These are phyloP conservation scores for Henckelia pumila DNA, from an alignment of 257 asterid genomes.

Conservation along the genomic window DNA sequence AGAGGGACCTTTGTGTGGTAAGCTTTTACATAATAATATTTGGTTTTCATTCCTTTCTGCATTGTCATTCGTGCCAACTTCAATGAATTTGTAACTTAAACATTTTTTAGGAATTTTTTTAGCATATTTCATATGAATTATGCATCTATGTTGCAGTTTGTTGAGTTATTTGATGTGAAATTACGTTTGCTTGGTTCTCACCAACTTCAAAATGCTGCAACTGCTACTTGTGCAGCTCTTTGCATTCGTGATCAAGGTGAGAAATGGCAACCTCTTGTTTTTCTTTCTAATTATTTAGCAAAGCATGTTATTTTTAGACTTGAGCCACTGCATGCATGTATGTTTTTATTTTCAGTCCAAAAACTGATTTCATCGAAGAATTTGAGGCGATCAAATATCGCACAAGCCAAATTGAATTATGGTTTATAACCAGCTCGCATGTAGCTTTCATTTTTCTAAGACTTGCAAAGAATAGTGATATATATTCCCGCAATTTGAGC, in stretches of 20 bases:
- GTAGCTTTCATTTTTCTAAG: constrained; percentile 1
- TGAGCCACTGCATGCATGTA: not conserved
- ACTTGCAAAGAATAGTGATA: not conserved
- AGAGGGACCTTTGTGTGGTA: constrained; percentile 31
- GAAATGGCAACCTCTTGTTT: constrained; percentile 15
- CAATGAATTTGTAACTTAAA: constrained; percentile 1
- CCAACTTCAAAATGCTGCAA: constrained; percentile 90
- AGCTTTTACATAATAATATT: constrained; percentile 2
- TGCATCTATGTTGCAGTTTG: constrained; percentile 38
- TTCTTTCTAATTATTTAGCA: constrained; percentile 12
- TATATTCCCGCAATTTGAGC: not conserved
- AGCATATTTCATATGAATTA: constrained; percentile 15
- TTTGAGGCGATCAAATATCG: not conserved
- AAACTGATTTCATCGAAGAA: not conserved
- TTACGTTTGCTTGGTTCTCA: constrained; percentile 75
- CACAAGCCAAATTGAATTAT: not conserved
- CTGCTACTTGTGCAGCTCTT: constrained; percentile 87
- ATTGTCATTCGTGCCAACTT: constrained; percentile 9
- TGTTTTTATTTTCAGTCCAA: not conserved
- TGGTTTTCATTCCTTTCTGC: constrained; percentile 8
- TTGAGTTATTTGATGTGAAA: constrained; percentile 64
- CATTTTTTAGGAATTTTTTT: not conserved
- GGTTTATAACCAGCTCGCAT: constrained; percentile 1
- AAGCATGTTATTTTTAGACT: not conserved
- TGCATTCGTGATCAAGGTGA: constrained; percentile 84